Evolutionary conservation across 768 basidiomycete species (phyloP).

Genomic region (Suillus variegatus): DNA sequence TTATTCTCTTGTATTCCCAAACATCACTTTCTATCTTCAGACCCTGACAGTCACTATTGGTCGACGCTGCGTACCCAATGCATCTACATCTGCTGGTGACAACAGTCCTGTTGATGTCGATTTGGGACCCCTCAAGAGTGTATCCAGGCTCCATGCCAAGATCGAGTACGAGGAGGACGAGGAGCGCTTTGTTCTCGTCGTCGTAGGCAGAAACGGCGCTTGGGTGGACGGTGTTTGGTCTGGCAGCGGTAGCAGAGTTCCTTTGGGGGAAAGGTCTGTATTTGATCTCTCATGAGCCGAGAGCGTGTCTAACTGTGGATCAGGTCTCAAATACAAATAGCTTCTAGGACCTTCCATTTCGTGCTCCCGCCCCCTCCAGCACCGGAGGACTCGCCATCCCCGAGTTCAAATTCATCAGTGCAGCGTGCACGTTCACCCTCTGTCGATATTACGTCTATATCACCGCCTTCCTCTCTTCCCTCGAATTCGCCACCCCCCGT

Average conservation of each 20-base stretch:
- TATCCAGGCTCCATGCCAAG: slow-evolving; percentile 94
- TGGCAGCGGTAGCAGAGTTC: slow-evolving; percentile 83
- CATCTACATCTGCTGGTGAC: slow-evolving; percentile 52
- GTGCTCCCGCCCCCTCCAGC: slow-evolving; percentile 87
- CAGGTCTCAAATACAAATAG: slow-evolving; percentile 96
- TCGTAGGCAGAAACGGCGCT: slow-evolving; percentile 95
- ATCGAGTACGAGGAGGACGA: slow-evolving; percentile 93
- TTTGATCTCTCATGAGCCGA: not conserved
- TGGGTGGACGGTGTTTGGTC: slow-evolving; percentile 99
- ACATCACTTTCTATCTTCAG: slow-evolving; percentile 96
- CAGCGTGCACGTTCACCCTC: slow-evolving; percentile 75
- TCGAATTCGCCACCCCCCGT: slow-evolving; percentile 72
- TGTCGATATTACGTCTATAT: slow-evolving; percentile 79
- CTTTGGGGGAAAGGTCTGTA: slow-evolving; percentile 77
- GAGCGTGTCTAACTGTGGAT: slow-evolving; percentile 16
- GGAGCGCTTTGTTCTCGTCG: slow-evolving; percentile 85
- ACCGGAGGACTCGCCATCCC: slow-evolving; percentile 80
- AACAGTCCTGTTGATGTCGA: slow-evolving; percentile 79
- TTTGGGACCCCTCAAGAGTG: slow-evolving; percentile 94
- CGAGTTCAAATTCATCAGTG: slow-evolving; percentile 73
- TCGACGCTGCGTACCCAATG: slow-evolving; percentile 70
- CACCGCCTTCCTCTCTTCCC: slow-evolving; percentile 79
- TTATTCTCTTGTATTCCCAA: slow-evolving; percentile 90
- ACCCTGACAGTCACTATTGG: slow-evolving; percentile 94
- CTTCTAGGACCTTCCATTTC: slow-evolving; percentile 95